phyloP scores from a whole-genome alignment of 139 green algal genomes.

The Auxenochlorella pyrenoidosa region DNA sequence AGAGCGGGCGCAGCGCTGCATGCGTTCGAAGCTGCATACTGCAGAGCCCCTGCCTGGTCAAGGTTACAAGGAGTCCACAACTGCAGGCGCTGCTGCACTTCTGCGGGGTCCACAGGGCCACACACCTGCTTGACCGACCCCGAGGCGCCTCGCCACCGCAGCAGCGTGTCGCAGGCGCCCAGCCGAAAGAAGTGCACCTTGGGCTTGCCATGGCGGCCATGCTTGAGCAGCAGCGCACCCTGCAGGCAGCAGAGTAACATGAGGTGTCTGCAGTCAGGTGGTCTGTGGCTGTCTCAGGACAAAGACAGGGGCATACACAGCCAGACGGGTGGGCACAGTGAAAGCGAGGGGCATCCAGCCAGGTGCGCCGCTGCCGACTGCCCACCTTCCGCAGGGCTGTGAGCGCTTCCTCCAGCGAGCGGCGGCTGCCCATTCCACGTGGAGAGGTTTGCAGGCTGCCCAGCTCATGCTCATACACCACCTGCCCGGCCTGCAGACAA shows the following conservation, averaged over 20 bases:
- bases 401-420: conserved; percentile 63
- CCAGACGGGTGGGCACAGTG: not conserved
- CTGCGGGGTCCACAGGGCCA: too few species aligned
- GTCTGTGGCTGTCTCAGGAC: not conserved
- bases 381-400: conserved; percentile 68
- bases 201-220: conserved; percentile 79
- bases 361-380: not conserved
- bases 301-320: not conserved
- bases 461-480: conserved; percentile 33
- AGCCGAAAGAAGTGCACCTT: conserved; percentile 85
- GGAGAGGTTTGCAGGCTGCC: not conserved
- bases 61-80: too few species aligned
- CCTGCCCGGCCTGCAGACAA: conserved; percentile 23
- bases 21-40: too few species aligned
- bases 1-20: not conserved
- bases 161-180: conserved; percentile 62
- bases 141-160: conserved; percentile 67
- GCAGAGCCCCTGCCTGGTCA: too few species aligned
- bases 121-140: conserved; percentile 44
- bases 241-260: conserved; percentile 27
- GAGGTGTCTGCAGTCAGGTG: not conserved
- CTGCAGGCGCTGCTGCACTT: not conserved
- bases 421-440: not conserved
- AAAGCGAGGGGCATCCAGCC: not conserved
- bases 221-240: conserved; percentile 81